These are phyloP conservation scores for Fusarium chlamydosporum DNA, from an alignment of 2,329 filamentous ascomycete species.

Conservation along the genomic window DNA sequence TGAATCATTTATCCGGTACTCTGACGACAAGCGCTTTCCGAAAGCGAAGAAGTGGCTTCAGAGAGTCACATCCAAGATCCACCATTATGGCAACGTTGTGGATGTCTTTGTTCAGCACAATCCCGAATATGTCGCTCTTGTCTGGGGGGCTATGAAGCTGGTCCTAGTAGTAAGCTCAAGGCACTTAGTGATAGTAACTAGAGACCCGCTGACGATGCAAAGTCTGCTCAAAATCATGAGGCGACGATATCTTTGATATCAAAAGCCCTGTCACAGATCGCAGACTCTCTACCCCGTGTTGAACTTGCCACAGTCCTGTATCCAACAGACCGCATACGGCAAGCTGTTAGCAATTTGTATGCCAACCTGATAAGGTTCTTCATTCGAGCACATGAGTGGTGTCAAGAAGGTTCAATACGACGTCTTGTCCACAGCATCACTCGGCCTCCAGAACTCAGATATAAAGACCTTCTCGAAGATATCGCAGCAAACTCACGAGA, in stretches of 20 bases:
- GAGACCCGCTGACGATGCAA: neutral
- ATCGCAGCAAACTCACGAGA: neutral
- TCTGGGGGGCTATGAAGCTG: conserved; percentile 2
- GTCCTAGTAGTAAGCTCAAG: neutral
- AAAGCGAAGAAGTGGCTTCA: neutral
- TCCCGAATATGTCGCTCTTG: conserved; percentile 9
- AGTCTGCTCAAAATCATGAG: conserved; percentile 8
- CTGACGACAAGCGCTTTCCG: neutral
- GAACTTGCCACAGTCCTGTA: neutral
- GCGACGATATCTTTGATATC: neutral
- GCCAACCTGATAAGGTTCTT: neutral
- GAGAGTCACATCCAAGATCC: neutral
- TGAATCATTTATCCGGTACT: neutral
- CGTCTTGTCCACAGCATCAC: neutral
- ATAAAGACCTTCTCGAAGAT: conserved; percentile 1
- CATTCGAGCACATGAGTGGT: conserved; percentile 6
- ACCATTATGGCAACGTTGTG: neutral
- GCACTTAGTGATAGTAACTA: rapidly evolving
- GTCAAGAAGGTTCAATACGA: neutral
- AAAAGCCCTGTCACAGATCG: neutral
- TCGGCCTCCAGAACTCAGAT: conserved; percentile 4
- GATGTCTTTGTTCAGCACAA: conserved; percentile 1
- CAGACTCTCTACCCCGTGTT: neutral
- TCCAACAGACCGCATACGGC: neutral
- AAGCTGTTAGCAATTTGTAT: neutral